phyloP scores from a whole-genome alignment of 1,139 yeast species.

The Sugiyamaella pinicola region DNA sequence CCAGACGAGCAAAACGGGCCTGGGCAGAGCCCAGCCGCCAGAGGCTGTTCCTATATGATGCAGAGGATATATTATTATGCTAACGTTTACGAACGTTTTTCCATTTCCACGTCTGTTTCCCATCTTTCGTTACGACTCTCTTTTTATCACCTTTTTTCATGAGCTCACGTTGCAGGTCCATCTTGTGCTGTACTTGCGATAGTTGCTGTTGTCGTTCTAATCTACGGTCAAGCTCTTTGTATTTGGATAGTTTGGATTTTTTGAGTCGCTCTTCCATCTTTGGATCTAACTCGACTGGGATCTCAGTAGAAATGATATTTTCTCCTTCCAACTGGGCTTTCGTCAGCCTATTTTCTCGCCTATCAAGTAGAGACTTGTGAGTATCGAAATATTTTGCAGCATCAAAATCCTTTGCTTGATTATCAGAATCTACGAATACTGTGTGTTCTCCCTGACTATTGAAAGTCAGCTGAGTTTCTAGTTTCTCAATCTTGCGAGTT shows the following conservation, averaged over 20 bases:
- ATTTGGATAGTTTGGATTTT: slow-evolving; percentile 58
- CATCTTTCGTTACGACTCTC: slow-evolving; percentile 65
- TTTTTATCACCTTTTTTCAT: slow-evolving; percentile 90
- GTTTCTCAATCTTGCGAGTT: slow-evolving; percentile 61
- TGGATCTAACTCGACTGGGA: slow-evolving; percentile 13
- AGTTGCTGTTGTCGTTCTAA: slow-evolving; percentile 70
- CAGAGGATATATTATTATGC: too few relatives aligned
- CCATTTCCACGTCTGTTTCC: slow-evolving; percentile 80
- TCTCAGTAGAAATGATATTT: slow-evolving; percentile 24
- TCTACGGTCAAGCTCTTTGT: slow-evolving; percentile 48
- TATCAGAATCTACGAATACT: slow-evolving; percentile 71
- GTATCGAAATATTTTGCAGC: slow-evolving; percentile 72
- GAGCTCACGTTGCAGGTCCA: slow-evolving; percentile 78
- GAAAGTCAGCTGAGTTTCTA: slow-evolving; percentile 57
- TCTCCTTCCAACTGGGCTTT: slow-evolving; percentile 58
- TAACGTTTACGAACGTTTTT: slow-evolving; percentile 78
- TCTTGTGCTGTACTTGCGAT: slow-evolving; percentile 64
- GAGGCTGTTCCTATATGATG: too few relatives aligned
- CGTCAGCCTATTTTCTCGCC: slow-evolving; percentile 74
- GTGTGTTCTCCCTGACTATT: slow-evolving; percentile 64
- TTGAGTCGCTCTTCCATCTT: slow-evolving; percentile 29
- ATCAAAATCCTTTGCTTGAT: slow-evolving; percentile 58
- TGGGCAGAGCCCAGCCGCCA: slow-evolving; percentile 1
- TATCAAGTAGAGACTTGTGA: slow-evolving; percentile 59
- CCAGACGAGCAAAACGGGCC: not conserved